Percentiles rank a stretch among this genome's conserved stretches.
Evolutionary conservation across 495 filamentous ascomycete species (phyloP).

Genomic region (Aspergillus ostianus): DNA sequence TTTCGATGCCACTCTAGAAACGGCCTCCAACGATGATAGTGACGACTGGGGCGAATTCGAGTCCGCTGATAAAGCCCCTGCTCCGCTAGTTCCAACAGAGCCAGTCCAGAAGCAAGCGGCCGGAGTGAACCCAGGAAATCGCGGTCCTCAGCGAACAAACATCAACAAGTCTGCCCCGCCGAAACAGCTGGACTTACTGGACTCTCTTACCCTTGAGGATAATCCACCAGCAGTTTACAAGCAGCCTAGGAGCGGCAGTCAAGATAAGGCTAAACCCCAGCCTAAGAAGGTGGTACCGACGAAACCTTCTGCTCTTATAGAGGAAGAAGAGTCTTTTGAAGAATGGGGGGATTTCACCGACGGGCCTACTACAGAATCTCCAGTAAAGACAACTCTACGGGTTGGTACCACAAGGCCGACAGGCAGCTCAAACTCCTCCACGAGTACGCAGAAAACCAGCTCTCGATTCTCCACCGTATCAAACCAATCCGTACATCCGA

Average conservation of each 20-base stretch:
- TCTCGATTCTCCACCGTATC: not conserved
- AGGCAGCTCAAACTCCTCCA: not conserved
- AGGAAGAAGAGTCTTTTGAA: constrained; percentile 55
- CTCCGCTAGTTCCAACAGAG: constrained; percentile 47
- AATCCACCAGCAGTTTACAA: constrained; percentile 8
- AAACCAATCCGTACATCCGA: constrained; percentile 9
- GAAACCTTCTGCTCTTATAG: constrained; percentile 49
- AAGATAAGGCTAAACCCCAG: constrained; percentile 3
- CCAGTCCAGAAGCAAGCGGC: not conserved
- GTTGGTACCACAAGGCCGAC: constrained; percentile 7
- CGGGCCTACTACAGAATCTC: constrained; percentile 21
- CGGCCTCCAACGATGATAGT: constrained; percentile 43
- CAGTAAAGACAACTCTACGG: constrained; percentile 1
- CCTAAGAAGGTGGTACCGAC: constrained; percentile 5
- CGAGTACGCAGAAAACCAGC: not conserved
- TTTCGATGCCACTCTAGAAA: constrained; percentile 46
- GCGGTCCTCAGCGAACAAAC: not conserved
- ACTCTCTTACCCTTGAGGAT: constrained; percentile 27
- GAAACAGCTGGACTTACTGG: constrained; percentile 22
- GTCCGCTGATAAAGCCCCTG: constrained; percentile 50
- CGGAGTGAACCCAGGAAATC: not conserved
- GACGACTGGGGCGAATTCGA: constrained; percentile 81
- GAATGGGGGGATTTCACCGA: constrained; percentile 46
- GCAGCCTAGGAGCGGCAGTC: constrained; percentile 3
- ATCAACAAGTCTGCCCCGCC: not conserved